phyloP scores from a whole-genome alignment of 768 basidiomycete genomes.

The Mycena filopes region DNA sequence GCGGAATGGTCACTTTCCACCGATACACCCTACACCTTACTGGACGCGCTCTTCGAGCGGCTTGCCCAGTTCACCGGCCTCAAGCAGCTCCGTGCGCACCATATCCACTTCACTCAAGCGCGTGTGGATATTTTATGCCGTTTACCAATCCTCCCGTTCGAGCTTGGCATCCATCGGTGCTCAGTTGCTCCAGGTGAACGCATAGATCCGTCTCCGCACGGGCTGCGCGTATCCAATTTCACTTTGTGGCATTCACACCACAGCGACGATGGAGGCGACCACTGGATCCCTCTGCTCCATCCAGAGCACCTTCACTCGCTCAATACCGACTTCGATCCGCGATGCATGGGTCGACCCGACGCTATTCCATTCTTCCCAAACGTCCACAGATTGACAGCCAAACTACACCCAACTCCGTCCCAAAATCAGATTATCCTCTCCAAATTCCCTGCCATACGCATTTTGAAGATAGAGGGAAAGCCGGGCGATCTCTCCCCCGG shows the following conservation, averaged over 20 bases:
- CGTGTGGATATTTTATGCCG: slow-evolving; percentile 2
- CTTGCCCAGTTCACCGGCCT: slow-evolving; percentile 2
- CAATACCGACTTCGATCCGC: not conserved
- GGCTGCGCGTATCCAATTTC: slow-evolving; percentile 5
- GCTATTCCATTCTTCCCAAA: slow-evolving; percentile 5
- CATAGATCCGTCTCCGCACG: not conserved
- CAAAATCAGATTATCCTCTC: not conserved
- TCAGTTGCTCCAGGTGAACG: not conserved
- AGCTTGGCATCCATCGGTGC: not conserved
- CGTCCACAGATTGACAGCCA: not conserved
- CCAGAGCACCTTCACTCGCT: slow-evolving; percentile 8
- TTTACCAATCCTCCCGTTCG: not conserved
- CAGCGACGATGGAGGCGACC: not conserved
- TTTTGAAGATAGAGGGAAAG: not conserved
- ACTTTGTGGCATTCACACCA: not conserved
- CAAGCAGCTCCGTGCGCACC: not conserved
- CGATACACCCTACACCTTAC: not conserved
- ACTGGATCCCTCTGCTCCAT: slow-evolving; percentile 4
- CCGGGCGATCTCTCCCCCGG: not conserved
- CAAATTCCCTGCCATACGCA: slow-evolving; percentile 13
- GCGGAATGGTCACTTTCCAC: not conserved
- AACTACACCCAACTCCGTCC: not conserved
- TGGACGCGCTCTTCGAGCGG: slow-evolving; percentile 4
- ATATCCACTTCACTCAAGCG: slow-evolving; percentile 3
- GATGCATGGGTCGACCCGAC: not conserved